Conservation (phyloP, 106 monocot genomes). For the Dioscorea alata region DNA sequence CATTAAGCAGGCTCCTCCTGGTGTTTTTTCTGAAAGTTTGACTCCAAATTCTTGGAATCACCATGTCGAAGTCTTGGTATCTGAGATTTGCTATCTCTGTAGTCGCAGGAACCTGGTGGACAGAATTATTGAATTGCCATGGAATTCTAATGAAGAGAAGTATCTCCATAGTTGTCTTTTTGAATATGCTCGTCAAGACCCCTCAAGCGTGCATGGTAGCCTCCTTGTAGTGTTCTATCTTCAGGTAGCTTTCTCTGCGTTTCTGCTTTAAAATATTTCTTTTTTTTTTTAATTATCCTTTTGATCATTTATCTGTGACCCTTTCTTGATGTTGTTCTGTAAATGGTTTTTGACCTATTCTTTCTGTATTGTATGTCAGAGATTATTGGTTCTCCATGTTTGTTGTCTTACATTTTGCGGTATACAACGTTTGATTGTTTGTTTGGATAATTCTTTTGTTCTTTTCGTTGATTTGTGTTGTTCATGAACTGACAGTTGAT, state of each 20-base stretch:
- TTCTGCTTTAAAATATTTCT: neutral
- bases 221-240: slow-evolving; percentile 91
- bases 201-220: slow-evolving; percentile 55
- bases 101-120: slow-evolving; percentile 73
- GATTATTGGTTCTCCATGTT: neutral
- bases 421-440: neutral
- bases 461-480: neutral
- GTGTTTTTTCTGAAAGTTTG: slow-evolving; percentile 5
- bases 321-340: neutral
- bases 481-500: neutral
- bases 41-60: slow-evolving; percentile 32
- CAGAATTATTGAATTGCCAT: slow-evolving; percentile 95
- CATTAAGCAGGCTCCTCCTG: slow-evolving; percentile 11
- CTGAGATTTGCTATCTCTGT: slow-evolving; percentile 79
- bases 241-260: slow-evolving; percentile 36
- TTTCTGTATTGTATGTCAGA: neutral
- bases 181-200: slow-evolving; percentile 53
- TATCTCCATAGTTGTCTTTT: slow-evolving; percentile 73
- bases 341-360: neutral
- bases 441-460: neutral
- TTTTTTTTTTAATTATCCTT: neutral
- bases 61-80: slow-evolving; percentile 66
- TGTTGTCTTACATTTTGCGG: neutral
- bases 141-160: slow-evolving; percentile 82
- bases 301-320: neutral